Evolutionary conservation across 2,329 filamentous ascomycete genomes (phyloP), one percentile per base, ranked within the genome.

Genomic region (Xylariaceae sp.): DNA sequence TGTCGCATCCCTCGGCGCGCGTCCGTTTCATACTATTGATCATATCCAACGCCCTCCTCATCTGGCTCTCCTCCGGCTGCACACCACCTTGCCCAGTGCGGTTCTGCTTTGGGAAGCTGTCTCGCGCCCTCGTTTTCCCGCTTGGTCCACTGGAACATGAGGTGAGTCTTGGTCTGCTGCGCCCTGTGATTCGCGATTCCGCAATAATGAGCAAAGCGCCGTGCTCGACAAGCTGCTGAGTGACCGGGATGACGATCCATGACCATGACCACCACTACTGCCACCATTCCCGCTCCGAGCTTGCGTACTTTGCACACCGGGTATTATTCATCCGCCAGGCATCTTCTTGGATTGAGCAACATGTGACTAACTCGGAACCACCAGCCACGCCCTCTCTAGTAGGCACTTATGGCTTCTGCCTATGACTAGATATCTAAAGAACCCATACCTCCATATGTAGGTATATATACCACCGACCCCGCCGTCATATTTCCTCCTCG

Each of bases 281-380:
- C 58, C 44, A 39, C 37, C 41, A 34, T 39, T 43, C 6, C 4
- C 37, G 10, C 48, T 49, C 21, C 48, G 18, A 36, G 15, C 51
- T 57, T 56, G 18, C 36, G 49, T 53, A 53, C n/a, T n/a, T n/a
- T n/a, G n/a, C n/a, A n/a, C 58, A 59, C 54, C 56, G 41, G 21
- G 21, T 21, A 43, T 55, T 45, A 46, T 39, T 55, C 51, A 64
- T 63, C 65, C 64, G 66, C 65, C 67, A 70, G 68, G 68, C 67
- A 67, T 60, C 63, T 59, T 61, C 56, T 26, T 26, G n/a, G n/a
- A n/a, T 60, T 8, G 55, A 56, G 42, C 57, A 57, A 63, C 66
- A 64, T 67, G 66, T 71, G 69, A 71, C 69, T 68, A 60, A 65
- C 57, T 55, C 47, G 53, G 50, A 43, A 12, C 12, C 54, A 45